A percentile compares a stretch with the other conserved stretches of the same genome.
phyloP scores from a whole-genome alignment of 2,329 filamentous ascomycete species.

The Curvularia sp. region DNA sequence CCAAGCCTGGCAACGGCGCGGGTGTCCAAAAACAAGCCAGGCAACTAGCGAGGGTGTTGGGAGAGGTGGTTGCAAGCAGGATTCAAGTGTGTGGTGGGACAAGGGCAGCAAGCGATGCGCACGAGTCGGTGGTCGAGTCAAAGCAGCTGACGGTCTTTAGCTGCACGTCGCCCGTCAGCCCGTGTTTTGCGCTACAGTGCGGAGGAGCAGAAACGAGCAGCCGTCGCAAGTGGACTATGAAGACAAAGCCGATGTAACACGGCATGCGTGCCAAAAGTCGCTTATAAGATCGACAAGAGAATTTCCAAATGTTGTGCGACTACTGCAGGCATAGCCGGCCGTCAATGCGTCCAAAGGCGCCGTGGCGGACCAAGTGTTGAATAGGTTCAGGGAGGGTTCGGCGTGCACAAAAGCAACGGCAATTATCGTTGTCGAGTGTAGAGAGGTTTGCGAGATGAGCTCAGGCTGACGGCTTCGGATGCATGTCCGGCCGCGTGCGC shows the following conservation, averaged over 20 bases:
- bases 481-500: constrained; percentile 5
- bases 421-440: constrained; percentile 16
- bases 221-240: constrained; percentile 19
- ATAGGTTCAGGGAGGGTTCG: constrained; percentile 16
- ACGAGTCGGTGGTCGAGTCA: constrained; percentile 20
- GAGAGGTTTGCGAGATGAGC: background rate
- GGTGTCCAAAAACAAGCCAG: background rate
- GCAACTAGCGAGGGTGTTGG: constrained; percentile 15
- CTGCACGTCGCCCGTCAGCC: constrained; percentile 42
- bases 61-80: constrained; percentile 8
- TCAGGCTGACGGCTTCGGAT: constrained; percentile 2
- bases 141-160: constrained; percentile 37
- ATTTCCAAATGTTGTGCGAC: constrained; percentile 32
- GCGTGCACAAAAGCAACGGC: constrained; percentile 19
- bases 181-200: constrained; percentile 27
- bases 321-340: constrained; percentile 20
- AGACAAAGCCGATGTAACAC: constrained; percentile 31
- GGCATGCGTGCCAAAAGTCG: constrained; percentile 19
- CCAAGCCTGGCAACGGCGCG: constrained; percentile 7
- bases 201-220: constrained; percentile 14
- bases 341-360: constrained; percentile 18
- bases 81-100: constrained; percentile 26
- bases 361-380: constrained; percentile 9
- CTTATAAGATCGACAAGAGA: constrained; percentile 30
- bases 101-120: constrained; percentile 12